phyloP scores from a whole-genome alignment of 2,329 filamentous ascomycete species.

The Aureobasidium leucospermi region DNA sequence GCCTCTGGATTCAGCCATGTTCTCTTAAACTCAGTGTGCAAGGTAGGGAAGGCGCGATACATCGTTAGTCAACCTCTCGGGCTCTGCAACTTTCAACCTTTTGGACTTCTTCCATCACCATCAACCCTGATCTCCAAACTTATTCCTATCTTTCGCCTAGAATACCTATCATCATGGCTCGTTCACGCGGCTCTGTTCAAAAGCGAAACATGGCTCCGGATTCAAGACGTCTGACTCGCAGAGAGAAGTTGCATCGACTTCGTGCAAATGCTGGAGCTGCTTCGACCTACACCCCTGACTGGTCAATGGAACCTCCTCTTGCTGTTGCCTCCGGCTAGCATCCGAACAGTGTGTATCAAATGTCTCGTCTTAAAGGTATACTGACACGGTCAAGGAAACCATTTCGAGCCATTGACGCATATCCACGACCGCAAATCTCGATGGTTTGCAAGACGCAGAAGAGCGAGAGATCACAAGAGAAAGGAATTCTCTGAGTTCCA shows the following conservation, averaged over 20 bases:
- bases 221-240: background rate
- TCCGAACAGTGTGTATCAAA: background rate
- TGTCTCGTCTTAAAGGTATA: background rate
- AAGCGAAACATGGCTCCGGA: background rate
- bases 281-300: background rate
- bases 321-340: background rate
- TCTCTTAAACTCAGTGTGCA: background rate
- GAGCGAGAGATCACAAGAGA: background rate
- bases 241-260: background rate
- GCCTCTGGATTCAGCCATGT: background rate
- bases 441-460: background rate
- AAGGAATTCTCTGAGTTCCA: background rate
- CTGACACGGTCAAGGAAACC: slow-evolving; percentile 1
- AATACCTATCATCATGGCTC: background rate
- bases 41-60: background rate
- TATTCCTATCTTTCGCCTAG: background rate
- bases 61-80: background rate
- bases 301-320: background rate
- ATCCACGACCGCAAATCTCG: background rate
- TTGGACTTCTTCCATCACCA: background rate
- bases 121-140: background rate
- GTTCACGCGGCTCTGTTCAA: background rate
- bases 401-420: background rate
- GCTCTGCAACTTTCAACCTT: background rate
- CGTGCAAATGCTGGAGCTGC: background rate